Evolutionary conservation across 2,329 filamentous ascomycete species (phyloP).

Genomic region (Ophiostoma himal-ulmi): DNA sequence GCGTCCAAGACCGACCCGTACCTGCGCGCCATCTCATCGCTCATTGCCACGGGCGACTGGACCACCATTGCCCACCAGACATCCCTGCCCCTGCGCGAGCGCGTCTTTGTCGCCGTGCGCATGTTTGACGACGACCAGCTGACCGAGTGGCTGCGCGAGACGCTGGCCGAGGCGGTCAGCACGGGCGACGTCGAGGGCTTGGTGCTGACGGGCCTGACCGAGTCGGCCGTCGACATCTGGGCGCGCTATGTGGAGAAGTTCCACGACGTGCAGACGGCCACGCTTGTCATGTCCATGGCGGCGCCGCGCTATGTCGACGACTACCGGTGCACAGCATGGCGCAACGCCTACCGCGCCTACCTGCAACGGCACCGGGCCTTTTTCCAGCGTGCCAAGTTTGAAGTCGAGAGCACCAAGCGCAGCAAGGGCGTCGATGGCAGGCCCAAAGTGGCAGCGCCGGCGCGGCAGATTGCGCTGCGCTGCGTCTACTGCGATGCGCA

Average conservation of each 20-base stretch:
- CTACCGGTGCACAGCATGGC: constrained; percentile 68
- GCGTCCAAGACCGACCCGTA: constrained; percentile 62
- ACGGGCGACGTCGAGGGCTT: constrained; percentile 72
- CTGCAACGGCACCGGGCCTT: constrained; percentile 68
- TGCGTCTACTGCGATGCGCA: constrained; percentile 70
- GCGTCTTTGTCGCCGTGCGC: constrained; percentile 65
- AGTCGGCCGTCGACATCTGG: constrained; percentile 66
- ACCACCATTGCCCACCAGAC: constrained; percentile 64
- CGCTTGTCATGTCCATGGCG: constrained; percentile 67
- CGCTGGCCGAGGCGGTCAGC: constrained; percentile 54
- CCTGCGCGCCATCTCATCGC: constrained; percentile 69
- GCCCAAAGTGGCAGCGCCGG: constrained; percentile 58
- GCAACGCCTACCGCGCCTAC: constrained; percentile 63
- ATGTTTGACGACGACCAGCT: constrained; percentile 58
- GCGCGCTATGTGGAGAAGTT: constrained; percentile 70
- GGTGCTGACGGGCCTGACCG: constrained; percentile 69
- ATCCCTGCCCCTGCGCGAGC: constrained; percentile 67
- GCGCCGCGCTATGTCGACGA: constrained; percentile 73
- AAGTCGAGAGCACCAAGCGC: constrained; percentile 66
- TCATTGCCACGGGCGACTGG: constrained; percentile 74
- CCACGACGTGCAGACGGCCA: constrained; percentile 72
- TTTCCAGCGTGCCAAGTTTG: constrained; percentile 69
- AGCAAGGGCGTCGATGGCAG: constrained; percentile 49
- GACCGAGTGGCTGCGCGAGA: constrained; percentile 61
- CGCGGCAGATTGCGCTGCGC: constrained; percentile 65